phyloP scores from a whole-genome alignment of 345 rosid genomes.

The Sisymbrium altissimum region DNA sequence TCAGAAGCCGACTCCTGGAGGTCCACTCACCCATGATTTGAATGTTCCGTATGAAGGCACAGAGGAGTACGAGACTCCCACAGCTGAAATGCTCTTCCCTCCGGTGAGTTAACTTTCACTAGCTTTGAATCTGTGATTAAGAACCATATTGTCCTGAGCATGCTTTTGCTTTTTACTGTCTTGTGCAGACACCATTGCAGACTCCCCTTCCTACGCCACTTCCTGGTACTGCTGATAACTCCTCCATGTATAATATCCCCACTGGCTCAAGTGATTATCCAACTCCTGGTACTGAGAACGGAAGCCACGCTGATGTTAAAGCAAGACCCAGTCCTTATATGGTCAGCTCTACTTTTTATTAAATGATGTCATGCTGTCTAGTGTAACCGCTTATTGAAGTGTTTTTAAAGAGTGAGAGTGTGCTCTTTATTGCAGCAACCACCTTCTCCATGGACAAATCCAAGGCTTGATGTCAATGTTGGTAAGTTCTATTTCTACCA shows the following conservation, averaged over 20 bases:
- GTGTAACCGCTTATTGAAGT: neutral
- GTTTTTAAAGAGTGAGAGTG: neutral
- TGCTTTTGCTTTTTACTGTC: conserved; percentile 3
- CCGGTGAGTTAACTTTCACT: conserved; percentile 49
- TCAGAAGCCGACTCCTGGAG: conserved; percentile 56
- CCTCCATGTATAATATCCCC: conserved; percentile 83
- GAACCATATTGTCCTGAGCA: conserved; percentile 25
- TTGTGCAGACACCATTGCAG: conserved; percentile 78
- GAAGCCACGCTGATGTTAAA: conserved; percentile 55
- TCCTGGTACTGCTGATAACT: conserved; percentile 71
- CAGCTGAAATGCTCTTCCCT: conserved; percentile 92
- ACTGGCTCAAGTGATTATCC: conserved; percentile 85
- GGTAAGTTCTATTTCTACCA: conserved; percentile 55
- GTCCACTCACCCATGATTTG: conserved; percentile 69
- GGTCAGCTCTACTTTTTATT: conserved; percentile 41
- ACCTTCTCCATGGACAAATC: conserved; percentile 88
- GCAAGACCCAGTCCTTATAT: conserved; percentile 80
- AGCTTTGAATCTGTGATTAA: no score
- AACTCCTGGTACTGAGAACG: conserved; percentile 66
- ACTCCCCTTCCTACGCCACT: conserved; percentile 81
- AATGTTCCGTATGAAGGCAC: conserved; percentile 94
- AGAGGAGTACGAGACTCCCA: conserved; percentile 97
- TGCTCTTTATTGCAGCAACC: conserved; percentile 52
- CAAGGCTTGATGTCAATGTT: conserved; percentile 93
- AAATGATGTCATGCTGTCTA: neutral